These are phyloP conservation scores for Rhodotorula mucilaginosa DNA, from an alignment of 1,284 basidiomycete genomes.

Conservation along the genomic window DNA sequence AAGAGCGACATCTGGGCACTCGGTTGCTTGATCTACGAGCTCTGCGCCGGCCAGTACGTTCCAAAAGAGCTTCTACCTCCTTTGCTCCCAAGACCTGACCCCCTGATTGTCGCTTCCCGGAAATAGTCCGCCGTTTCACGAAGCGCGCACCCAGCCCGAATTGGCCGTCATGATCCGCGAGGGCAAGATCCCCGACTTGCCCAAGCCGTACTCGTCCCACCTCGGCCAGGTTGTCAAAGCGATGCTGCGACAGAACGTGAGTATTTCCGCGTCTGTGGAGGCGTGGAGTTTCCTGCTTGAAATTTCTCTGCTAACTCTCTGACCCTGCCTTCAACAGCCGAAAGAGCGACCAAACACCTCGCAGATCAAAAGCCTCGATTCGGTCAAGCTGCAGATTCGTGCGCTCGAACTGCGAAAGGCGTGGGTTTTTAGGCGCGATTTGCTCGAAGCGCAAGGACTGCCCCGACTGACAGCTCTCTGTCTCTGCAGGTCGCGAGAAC, in stretches of 20 bases:
- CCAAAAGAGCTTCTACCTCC: not conserved
- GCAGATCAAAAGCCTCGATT: slow-evolving; percentile 44
- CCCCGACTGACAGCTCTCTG: not conserved
- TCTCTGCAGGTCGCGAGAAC: slow-evolving; percentile 28
- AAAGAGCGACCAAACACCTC: slow-evolving; percentile 44
- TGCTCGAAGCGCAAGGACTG: too few relatives aligned
- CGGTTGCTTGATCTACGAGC: slow-evolving; percentile 91
- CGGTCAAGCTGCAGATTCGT: slow-evolving; percentile 45
- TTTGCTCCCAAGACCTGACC: too few relatives aligned
- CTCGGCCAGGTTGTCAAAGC: slow-evolving; percentile 72
- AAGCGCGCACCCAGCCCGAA: slow-evolving; percentile 82
- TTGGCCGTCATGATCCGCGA: slow-evolving; percentile 77
- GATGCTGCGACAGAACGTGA: slow-evolving; percentile 80
- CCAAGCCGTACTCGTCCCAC: slow-evolving; percentile 71
- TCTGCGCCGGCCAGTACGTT: slow-evolving; percentile 75
- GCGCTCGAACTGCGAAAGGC: slow-evolving; percentile 74
- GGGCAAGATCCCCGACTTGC: slow-evolving; percentile 79
- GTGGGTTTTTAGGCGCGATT: slow-evolving; percentile 52
- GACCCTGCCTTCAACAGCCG: slow-evolving; percentile 30
- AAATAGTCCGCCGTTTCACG: slow-evolving; percentile 74
- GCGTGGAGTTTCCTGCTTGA: too few relatives aligned
- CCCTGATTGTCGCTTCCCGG: not conserved
- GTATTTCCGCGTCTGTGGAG: slow-evolving; percentile 42
- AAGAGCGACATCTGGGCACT: slow-evolving; percentile 98
- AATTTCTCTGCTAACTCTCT: not conserved